Percentiles rank a stretch among this genome's conserved stretches.
phyloP scores from a whole-genome alignment of 768 basidiomycete genomes.

The Leucocoprinus leucothites region DNA sequence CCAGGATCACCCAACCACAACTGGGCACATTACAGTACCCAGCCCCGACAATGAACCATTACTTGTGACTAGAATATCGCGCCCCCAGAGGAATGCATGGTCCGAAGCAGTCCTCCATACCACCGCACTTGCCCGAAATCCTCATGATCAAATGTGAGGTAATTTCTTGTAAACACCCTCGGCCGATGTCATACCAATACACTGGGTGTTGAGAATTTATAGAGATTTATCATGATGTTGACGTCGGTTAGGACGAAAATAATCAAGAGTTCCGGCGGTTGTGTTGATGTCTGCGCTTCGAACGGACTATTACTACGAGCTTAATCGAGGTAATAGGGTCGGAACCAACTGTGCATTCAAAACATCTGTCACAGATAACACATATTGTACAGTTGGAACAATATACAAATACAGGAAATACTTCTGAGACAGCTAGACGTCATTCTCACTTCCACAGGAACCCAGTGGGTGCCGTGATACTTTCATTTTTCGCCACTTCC shows the following conservation, averaged over 20 bases:
- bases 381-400: not conserved
- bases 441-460: slow-evolving; percentile 47
- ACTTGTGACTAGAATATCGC: too few species aligned
- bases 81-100: too few species aligned
- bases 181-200: slow-evolving; percentile 9
- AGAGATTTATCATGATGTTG: not conserved
- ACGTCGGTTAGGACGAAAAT: not conserved
- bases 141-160: slow-evolving; percentile 5
- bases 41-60: too few species aligned
- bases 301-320: not conserved
- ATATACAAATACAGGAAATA: slow-evolving; percentile 1
- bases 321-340: too few species aligned
- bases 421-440: not conserved
- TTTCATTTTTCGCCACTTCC: slow-evolving; percentile 44
- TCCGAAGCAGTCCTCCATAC: not conserved
- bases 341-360: too few species aligned
- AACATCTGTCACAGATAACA: not conserved
- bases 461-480: slow-evolving; percentile 45
- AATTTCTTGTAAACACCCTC: not conserved
- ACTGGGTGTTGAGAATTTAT: slow-evolving; percentile 2
- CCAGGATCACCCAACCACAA: too few species aligned
- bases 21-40: too few species aligned
- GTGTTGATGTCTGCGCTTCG: not conserved
- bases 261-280: not conserved
- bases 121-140: not conserved